A percentile compares a stretch with the other conserved stretches of the same genome.
Conservation (phyloP, 176 grass and related monocot species). For the Oryza punctata region DNA sequence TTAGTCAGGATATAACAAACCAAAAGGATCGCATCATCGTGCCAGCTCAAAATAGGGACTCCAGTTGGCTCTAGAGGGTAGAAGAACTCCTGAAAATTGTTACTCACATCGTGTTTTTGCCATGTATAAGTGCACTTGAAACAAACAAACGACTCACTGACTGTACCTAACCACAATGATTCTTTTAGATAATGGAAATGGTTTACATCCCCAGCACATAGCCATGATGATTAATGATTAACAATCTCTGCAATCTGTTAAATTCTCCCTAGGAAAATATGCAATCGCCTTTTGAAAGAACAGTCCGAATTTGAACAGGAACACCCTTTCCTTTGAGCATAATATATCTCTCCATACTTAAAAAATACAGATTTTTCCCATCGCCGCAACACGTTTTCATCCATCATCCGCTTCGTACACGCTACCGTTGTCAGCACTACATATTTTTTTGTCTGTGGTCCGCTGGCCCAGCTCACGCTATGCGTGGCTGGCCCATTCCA, state of each 20-base stretch:
- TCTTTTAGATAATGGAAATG: too few species aligned
- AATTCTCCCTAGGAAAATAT: not conserved
- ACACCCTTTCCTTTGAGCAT: not conserved
- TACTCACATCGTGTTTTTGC: not conserved
- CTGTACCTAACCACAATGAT: not conserved
- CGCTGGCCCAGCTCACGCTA: too few species aligned
- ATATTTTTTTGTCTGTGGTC: too few species aligned
- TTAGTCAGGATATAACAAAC: not conserved
- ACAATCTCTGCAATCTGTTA: not conserved
- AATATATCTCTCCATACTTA: too few species aligned
- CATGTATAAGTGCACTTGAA: not conserved
- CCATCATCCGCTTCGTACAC: too few species aligned
- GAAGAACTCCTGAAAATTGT: not conserved
- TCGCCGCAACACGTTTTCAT: too few species aligned
- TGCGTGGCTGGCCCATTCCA: too few species aligned
- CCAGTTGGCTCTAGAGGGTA: not conserved
- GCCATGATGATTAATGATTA: not conserved
- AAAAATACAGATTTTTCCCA: too few species aligned
- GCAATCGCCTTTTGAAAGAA: not conserved
- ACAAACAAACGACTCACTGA: too few species aligned
- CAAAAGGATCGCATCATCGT: not conserved
- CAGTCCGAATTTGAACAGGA: not conserved
- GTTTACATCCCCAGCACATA: too few species aligned
- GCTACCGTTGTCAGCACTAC: too few species aligned
- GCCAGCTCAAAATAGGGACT: not conserved